Evolutionary conservation across 192 early-diverging fungal genomes (phyloP).

Genomic region (Pilaira anomala): DNA sequence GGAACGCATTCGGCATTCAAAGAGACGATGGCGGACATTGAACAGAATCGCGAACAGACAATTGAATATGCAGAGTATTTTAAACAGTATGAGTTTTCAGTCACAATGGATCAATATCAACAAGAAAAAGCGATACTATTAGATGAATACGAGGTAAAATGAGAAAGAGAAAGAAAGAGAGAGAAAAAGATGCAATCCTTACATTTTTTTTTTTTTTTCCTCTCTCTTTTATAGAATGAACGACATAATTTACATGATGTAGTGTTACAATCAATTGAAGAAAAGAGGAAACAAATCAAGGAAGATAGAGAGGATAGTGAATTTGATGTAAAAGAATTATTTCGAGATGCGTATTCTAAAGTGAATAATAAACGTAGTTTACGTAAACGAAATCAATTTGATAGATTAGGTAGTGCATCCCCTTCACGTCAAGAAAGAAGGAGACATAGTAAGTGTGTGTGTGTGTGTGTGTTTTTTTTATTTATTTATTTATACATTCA

Average conservation of each 20-base stretch:
- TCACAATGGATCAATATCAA: conserved; percentile 22
- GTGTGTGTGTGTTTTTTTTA: not conserved
- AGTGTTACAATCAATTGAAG: conserved; percentile 29
- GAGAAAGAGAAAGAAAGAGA: not conserved
- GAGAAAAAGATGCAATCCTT: no score
- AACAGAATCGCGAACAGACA: conserved; percentile 28
- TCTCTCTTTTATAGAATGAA: conserved; percentile 18
- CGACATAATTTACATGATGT: conserved; percentile 27
- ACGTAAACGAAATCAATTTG: conserved; percentile 14
- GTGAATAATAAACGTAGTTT: conserved; percentile 20
- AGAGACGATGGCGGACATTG: conserved; percentile 34
- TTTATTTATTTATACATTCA: not conserved
- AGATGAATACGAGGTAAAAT: conserved; percentile 32
- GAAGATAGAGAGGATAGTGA: conserved; percentile 34
- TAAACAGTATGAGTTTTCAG: conserved; percentile 23
- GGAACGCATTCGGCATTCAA: conserved; percentile 32
- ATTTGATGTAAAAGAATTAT: conserved; percentile 12
- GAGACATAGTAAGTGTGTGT: conserved; percentile 14
- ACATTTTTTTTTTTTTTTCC: not conserved
- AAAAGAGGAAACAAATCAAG: conserved; percentile 28
- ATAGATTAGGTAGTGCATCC: conserved; percentile 14
- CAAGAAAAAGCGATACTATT: conserved; percentile 19
- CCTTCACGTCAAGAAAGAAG: conserved; percentile 24
- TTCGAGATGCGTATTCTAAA: conserved; percentile 21
- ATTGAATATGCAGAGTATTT: conserved; percentile 27